These are phyloP conservation scores for Helotiales sp. DNA, from an alignment of 2,329 filamentous ascomycete species.

Conservation along the genomic window DNA sequence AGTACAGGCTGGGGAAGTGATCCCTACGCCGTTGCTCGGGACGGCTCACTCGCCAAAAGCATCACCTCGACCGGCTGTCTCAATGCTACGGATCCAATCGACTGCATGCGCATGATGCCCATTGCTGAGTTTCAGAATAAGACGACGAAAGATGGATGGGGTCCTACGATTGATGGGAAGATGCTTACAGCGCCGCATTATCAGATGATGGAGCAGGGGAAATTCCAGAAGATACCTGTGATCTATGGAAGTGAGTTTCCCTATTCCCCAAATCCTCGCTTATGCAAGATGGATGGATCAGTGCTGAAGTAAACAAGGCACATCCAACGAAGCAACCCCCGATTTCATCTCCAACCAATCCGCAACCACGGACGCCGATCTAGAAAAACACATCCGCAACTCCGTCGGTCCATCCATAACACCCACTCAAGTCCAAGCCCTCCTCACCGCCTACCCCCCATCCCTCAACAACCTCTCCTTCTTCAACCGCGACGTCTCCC, in stretches of 20 bases:
- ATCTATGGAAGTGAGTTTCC: slow-evolving; percentile 47
- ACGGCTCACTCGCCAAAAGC: neutral
- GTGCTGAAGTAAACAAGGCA: neutral
- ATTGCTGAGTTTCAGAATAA: slow-evolving; percentile 48
- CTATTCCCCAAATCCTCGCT: neutral
- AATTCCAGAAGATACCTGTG: slow-evolving; percentile 56
- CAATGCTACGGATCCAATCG: slow-evolving; percentile 43
- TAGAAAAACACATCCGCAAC: slow-evolving; percentile 4
- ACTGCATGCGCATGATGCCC: slow-evolving; percentile 52
- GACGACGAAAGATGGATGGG: slow-evolving; percentile 19
- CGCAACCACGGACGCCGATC: slow-evolving; percentile 17
- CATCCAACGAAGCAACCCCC: slow-evolving; percentile 26
- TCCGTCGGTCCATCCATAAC: slow-evolving; percentile 18
- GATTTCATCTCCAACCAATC: slow-evolving; percentile 24
- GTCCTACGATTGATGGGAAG: slow-evolving; percentile 21
- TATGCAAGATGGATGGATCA: neutral
- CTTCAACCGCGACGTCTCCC: slow-evolving; percentile 15
- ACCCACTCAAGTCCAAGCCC: slow-evolving; percentile 12
- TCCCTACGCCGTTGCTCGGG: slow-evolving; percentile 8
- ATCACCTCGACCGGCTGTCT: slow-evolving; percentile 49
- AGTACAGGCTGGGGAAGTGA: slow-evolving; percentile 44
- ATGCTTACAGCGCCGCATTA: slow-evolving; percentile 25
- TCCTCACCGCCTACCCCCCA: slow-evolving; percentile 15
- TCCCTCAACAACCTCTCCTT: slow-evolving; percentile 26
- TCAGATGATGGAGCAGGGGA: slow-evolving; percentile 51